Conservation (phyloP, 1,284 basidiomycete genomes). For the Thelephora terrestris region DNA sequence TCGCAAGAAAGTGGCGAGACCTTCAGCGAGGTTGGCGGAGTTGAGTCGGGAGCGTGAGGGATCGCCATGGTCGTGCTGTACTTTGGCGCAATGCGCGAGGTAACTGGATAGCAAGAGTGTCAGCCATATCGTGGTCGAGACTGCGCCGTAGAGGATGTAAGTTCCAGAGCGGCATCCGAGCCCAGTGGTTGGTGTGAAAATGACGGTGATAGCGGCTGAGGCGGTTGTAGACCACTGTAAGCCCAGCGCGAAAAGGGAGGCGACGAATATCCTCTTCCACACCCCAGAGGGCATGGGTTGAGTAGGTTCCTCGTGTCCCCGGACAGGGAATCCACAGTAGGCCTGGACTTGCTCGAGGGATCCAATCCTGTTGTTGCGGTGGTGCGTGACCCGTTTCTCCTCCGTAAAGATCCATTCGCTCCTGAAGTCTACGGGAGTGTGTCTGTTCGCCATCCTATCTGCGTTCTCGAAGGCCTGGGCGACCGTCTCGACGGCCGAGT, state of each 20-base stretch:
- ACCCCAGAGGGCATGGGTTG: constrained; percentile 17
- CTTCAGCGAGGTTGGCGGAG: neutral
- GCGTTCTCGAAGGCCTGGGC: constrained; percentile 14
- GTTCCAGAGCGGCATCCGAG: constrained; percentile 17
- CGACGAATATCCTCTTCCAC: no score
- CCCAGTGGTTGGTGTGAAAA: constrained; percentile 4
- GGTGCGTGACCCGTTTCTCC: neutral
- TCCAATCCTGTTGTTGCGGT: constrained; percentile 14
- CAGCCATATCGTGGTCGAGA: constrained; percentile 14
- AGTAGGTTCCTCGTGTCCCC: constrained; percentile 27
- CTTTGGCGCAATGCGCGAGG: constrained; percentile 21
- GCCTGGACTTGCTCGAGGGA: neutral
- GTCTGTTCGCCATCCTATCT: constrained; percentile 4
- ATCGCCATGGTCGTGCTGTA: neutral
- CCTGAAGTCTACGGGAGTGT: neutral
- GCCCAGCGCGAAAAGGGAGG: constrained; percentile 19
- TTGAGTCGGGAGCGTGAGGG: neutral
- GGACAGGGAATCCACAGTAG: constrained; percentile 13
- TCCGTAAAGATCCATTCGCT: constrained; percentile 4
- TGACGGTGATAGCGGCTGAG: neutral
- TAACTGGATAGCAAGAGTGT: constrained; percentile 23
- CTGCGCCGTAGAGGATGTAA: constrained; percentile 15
- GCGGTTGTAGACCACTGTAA: constrained; percentile 1
- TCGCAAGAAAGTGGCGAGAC: constrained; percentile 11
- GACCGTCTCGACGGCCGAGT: no score